phyloP scores from a whole-genome alignment of 2,329 filamentous ascomycete genomes.

The Pyrenochaeta sp. region DNA sequence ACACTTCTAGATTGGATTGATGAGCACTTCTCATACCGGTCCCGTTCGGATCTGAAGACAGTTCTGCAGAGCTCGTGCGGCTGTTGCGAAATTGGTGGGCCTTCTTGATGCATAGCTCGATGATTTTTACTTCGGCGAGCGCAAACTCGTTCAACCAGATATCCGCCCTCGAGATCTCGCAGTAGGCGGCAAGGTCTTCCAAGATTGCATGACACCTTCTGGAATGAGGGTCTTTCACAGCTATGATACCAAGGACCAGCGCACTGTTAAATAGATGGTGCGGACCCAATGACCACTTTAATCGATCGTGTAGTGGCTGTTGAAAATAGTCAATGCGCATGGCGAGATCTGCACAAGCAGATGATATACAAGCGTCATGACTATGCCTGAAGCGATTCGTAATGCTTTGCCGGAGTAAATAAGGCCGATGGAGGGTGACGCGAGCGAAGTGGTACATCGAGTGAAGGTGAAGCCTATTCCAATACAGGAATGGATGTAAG shows the following conservation, averaged over 20 bases:
- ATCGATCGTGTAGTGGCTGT: constrained; percentile 39
- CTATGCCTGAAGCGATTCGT: constrained; percentile 51
- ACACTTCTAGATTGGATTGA: too few relatives aligned
- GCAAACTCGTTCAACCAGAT: constrained; percentile 53
- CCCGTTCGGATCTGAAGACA: too few relatives aligned
- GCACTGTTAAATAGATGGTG: constrained; percentile 55
- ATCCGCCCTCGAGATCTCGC: constrained; percentile 51
- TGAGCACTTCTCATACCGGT: too few relatives aligned
- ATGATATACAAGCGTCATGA: constrained; percentile 51
- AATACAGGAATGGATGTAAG: constrained; percentile 38
- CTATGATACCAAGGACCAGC: constrained; percentile 49
- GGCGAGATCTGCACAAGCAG: constrained; percentile 52
- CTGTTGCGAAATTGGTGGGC: constrained; percentile 16
- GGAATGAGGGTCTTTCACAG: constrained; percentile 44
- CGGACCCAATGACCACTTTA: constrained; percentile 46
- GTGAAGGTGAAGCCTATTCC: constrained; percentile 52
- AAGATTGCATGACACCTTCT: constrained; percentile 42
- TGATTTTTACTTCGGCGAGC: constrained; percentile 52
- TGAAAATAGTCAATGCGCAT: constrained; percentile 46
- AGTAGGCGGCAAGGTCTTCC: constrained; percentile 52
- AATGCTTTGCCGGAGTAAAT: constrained; percentile 51
- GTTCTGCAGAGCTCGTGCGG: not conserved
- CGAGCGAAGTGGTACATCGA: constrained; percentile 51
- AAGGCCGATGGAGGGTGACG: constrained; percentile 52
- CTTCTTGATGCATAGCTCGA: constrained; percentile 51